Evolutionary conservation across 805 yeast genomes (phyloP), one percentile per base, ranked within the genome.

Genomic region (Schwanniomyces occidentalis): DNA sequence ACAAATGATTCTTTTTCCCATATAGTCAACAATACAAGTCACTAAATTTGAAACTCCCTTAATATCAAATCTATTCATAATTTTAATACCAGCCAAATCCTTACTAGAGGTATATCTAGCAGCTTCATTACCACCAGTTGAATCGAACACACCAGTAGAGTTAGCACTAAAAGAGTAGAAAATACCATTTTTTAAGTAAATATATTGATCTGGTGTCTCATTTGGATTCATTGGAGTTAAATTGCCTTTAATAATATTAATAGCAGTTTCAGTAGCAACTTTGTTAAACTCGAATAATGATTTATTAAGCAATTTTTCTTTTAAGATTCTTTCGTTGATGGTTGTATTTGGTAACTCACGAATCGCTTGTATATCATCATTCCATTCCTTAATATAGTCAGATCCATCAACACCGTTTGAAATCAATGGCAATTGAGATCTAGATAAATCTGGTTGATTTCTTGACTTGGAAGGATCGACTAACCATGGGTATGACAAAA

Each of bases 11-110:
- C 98, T 77, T 51, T 79, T 82, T 42, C 98, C 99, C 53, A 85
- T 80, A 63, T 78, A 91, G 60, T 91, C 98, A 37, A 91, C 86
- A 39, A 89, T 73, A n/a, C 90, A 74, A 4, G 97, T 85, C 49
- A 86, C 76, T 40, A 91, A 69, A 33, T 83, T 82, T 51, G 79
- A 76, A 24, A 89, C 69, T 28, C 81, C 86, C 8, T 63, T 64
- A 21, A 78, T 53, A 49, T 84, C 87, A 27, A 83, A 61, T 47
- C 78, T 69, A 65, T 84, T 84, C 55, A 91, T 66, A 41, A 75
- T 72, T 50, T 75, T 79, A 29, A 88, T 75, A 16, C 90, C 82
- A 22, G 74, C 74, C 35, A 91, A 65, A 61, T 93, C 99, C 63
- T 85, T 90, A 34, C 76, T 73, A 8, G 82, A 76, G 16, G 93